phyloP scores from a whole-genome alignment of 1,139 yeast species.

The Yamadazyma membranifaciens region DNA sequence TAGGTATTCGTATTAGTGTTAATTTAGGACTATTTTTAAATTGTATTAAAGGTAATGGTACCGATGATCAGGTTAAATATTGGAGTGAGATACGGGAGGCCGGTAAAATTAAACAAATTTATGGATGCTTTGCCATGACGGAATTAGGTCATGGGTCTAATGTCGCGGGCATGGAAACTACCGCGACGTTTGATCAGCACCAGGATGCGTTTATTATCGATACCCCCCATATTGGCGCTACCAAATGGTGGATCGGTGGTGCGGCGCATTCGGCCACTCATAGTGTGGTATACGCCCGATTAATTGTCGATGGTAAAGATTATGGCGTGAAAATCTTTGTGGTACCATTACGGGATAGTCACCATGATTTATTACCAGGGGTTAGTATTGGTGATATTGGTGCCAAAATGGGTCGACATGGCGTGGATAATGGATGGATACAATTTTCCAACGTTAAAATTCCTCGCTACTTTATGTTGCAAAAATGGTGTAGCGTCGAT shows the following conservation, averaged over 20 bases:
- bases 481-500: slow-evolving; percentile 45
- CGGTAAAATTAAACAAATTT: slow-evolving; percentile 34
- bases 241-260: slow-evolving; percentile 55
- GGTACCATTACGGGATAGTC: slow-evolving; percentile 46
- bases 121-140: slow-evolving; percentile 51
- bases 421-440: slow-evolving; percentile 52
- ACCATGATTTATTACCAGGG: slow-evolving; percentile 46
- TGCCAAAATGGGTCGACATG: slow-evolving; percentile 51
- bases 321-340: slow-evolving; percentile 51
- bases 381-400: slow-evolving; percentile 47
- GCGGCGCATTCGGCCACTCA: slow-evolving; percentile 53
- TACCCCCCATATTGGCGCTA: slow-evolving; percentile 51
- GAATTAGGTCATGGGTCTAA: slow-evolving; percentile 51
- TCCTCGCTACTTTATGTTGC: slow-evolving; percentile 48
- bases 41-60: slow-evolving; percentile 73
- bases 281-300: slow-evolving; percentile 42
- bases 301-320: slow-evolving; percentile 43
- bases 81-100: slow-evolving; percentile 43
- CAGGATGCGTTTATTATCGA: slow-evolving; percentile 44
- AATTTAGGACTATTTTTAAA: slow-evolving; percentile 70
- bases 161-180: slow-evolving; percentile 47
- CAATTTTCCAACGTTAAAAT: slow-evolving; percentile 46
- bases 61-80: slow-evolving; percentile 42
- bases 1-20: slow-evolving; percentile 53
- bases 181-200: slow-evolving; percentile 43